Percentiles rank a stretch among this genome's conserved stretches.
These are phyloP conservation scores for Penicillium pancosmium DNA, from an alignment of 495 filamentous ascomycete species.

Conservation along the genomic window DNA sequence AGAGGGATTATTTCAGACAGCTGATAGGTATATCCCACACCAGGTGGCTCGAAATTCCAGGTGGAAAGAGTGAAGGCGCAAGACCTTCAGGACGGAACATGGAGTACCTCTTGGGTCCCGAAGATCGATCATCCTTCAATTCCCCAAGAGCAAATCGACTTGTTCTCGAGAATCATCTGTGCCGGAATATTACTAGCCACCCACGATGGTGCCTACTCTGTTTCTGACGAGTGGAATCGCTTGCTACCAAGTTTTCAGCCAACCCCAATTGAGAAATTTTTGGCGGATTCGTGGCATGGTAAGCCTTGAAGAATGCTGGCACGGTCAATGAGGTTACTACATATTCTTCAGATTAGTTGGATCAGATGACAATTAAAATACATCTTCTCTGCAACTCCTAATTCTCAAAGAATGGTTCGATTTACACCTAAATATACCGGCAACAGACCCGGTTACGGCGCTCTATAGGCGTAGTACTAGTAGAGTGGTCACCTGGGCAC, in stretches of 20 bases:
- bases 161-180: slow-evolving; percentile 32
- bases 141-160: slow-evolving; percentile 38
- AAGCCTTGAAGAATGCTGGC: slow-evolving; percentile 28
- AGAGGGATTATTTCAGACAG: background rate
- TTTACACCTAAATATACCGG: too few relatives aligned
- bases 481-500: too few relatives aligned
- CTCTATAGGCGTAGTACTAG: too few relatives aligned
- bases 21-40: background rate
- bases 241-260: slow-evolving; percentile 57
- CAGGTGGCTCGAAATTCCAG: slow-evolving; percentile 39
- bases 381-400: too few relatives aligned
- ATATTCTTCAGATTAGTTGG: too few relatives aligned
- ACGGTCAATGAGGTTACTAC: background rate
- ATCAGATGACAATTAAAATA: too few relatives aligned
- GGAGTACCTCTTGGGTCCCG: slow-evolving; percentile 49
- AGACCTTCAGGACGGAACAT: slow-evolving; percentile 47
- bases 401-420: too few relatives aligned
- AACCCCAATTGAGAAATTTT: slow-evolving; percentile 48
- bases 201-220: slow-evolving; percentile 37
- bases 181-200: slow-evolving; percentile 46
- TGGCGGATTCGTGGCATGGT: slow-evolving; percentile 47
- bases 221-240: slow-evolving; percentile 56
- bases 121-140: slow-evolving; percentile 45
- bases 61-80: slow-evolving; percentile 46
- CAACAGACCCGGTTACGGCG: too few relatives aligned